These are phyloP conservation scores for Mortierella alpina DNA, from an alignment of 192 early-diverging fungal species.

Conservation along the genomic window DNA sequence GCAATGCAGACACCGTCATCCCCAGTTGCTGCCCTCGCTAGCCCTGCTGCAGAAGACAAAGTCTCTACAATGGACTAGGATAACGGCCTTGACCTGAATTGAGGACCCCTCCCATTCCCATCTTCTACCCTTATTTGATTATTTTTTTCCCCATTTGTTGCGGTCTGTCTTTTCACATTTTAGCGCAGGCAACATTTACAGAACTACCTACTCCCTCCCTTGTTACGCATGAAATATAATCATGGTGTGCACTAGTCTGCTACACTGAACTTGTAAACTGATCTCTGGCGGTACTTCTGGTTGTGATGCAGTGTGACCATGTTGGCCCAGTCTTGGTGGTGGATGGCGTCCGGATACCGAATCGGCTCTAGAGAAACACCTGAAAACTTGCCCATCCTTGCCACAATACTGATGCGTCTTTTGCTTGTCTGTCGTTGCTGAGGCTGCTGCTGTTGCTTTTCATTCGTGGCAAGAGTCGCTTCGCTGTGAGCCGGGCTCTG, in stretches of 20 bases:
- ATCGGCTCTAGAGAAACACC: slow-evolving; percentile 79
- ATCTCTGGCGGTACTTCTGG: slow-evolving; percentile 36
- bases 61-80: too few relatives aligned
- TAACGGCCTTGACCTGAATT: too few relatives aligned
- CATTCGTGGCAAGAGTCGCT: too few relatives aligned
- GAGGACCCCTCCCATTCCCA: too few relatives aligned
- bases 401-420: slow-evolving; percentile 57
- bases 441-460: background rate
- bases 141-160: too few relatives aligned
- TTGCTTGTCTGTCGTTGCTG: background rate
- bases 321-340: slow-evolving; percentile 34
- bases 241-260: background rate
- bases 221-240: background rate
- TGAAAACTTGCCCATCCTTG: slow-evolving; percentile 66
- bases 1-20: background rate
- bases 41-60: background rate
- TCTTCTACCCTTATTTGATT: too few relatives aligned
- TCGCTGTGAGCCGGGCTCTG: background rate
- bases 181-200: too few relatives aligned
- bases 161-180: too few relatives aligned
- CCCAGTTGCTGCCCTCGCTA: too few relatives aligned
- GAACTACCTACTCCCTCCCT: too few relatives aligned
- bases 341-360: slow-evolving; percentile 68
- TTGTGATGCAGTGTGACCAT: slow-evolving; percentile 36
- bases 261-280: slow-evolving; percentile 35